Percentiles rank a stretch among this genome's conserved stretches.
Evolutionary conservation across 2,329 filamentous ascomycete species (phyloP).

Genomic region (Neodidymelliopsis sp.): DNA sequence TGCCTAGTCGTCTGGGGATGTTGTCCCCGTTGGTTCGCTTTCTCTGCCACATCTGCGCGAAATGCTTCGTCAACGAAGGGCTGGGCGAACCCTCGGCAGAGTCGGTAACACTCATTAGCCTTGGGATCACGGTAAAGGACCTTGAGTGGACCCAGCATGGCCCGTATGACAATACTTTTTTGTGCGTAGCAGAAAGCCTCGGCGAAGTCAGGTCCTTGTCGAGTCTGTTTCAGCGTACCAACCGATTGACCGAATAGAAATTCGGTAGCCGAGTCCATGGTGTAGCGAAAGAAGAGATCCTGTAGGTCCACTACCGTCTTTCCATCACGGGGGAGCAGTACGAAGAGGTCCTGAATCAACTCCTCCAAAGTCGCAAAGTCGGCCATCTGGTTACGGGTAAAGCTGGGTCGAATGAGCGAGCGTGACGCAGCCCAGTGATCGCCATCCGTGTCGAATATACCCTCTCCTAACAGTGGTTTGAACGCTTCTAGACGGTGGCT

Average conservation of each 20-base stretch:
- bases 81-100: too few species aligned
- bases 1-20: conserved; percentile 8
- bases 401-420: conserved; percentile 33
- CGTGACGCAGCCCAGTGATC: conserved; percentile 33
- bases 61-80: too few species aligned
- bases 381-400: conserved; percentile 28
- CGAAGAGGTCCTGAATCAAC: conserved; percentile 27
- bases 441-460: conserved; percentile 35
- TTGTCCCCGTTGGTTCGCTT: too few species aligned
- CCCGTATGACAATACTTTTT: too few species aligned
- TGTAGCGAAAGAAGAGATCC: conserved; percentile 46
- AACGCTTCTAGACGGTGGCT: conserved; percentile 41
- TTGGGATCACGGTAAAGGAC: too few species aligned
- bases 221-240: too few species aligned
- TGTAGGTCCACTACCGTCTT: conserved; percentile 37
- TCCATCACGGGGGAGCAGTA: conserved; percentile 26
- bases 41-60: too few species aligned
- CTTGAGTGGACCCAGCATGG: too few species aligned
- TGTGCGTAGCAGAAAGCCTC: too few species aligned
- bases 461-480: conserved; percentile 20
- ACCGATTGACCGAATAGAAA: conserved; percentile 42
- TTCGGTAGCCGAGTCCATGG: conserved; percentile 40
- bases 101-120: too few species aligned
- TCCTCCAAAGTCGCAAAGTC: conserved; percentile 30
- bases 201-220: too few species aligned